Evolutionary conservation across 2,329 filamentous ascomycete species (phyloP).

Genomic region (Ceratocystis albifundus): DNA sequence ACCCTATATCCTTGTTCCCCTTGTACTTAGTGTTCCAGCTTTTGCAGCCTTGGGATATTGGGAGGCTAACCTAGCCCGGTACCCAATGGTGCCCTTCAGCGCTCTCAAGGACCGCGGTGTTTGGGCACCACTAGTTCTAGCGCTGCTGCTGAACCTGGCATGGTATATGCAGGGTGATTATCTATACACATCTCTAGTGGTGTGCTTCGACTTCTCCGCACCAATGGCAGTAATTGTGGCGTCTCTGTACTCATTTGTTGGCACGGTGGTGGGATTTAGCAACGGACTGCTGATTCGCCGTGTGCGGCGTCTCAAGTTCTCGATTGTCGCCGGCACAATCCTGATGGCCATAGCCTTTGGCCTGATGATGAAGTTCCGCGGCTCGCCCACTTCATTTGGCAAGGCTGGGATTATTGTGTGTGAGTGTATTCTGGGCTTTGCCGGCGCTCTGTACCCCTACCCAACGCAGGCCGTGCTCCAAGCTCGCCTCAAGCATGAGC

Average conservation of each 20-base stretch:
- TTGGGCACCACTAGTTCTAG: constrained; percentile 52
- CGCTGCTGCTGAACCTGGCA: constrained; percentile 43
- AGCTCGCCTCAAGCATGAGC: constrained; percentile 34
- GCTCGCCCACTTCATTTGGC: constrained; percentile 34
- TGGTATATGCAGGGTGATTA: constrained; percentile 57
- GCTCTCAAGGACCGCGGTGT: constrained; percentile 52
- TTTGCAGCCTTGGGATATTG: constrained; percentile 42
- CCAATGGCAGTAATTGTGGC: constrained; percentile 46
- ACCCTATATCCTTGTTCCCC: constrained; percentile 34
- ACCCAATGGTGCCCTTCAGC: constrained; percentile 48
- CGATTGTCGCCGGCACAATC: constrained; percentile 48
- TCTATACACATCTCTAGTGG: constrained; percentile 49
- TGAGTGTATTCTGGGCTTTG: constrained; percentile 50
- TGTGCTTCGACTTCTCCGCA: constrained; percentile 49
- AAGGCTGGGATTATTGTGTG: constrained; percentile 49
- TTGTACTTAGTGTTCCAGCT: constrained; percentile 36
- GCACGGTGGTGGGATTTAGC: constrained; percentile 45
- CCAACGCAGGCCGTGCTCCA: constrained; percentile 38
- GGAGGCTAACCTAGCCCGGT: constrained; percentile 35
- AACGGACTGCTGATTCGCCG: constrained; percentile 46
- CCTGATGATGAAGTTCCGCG: constrained; percentile 51
- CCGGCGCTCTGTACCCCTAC: constrained; percentile 50
- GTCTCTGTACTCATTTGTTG: constrained; percentile 46
- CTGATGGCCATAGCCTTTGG: constrained; percentile 56
- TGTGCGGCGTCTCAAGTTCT: constrained; percentile 49